phyloP scores from a whole-genome alignment of 371 early-diverging fungal species.

The Choanephora cucurbitarum region DNA sequence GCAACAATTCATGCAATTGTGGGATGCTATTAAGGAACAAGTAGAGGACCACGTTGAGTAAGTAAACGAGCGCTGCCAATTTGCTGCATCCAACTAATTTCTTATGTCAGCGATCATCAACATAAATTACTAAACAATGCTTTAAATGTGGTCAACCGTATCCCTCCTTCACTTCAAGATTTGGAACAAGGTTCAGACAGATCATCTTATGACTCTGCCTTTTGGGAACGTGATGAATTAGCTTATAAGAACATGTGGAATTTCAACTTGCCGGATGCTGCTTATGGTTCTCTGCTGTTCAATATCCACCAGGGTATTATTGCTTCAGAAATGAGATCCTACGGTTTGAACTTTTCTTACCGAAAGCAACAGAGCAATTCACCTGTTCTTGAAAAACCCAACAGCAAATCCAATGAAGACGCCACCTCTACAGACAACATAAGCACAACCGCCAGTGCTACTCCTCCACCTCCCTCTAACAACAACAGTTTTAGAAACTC shows the following conservation, averaged over 20 bases:
- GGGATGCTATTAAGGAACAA: conserved; percentile 61
- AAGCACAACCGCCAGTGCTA: conserved; percentile 20
- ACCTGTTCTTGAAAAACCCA: background rate
- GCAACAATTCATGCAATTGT: conserved; percentile 58
- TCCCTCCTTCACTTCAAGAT: conserved; percentile 40
- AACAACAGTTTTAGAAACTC: conserved; percentile 12
- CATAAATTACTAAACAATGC: conserved; percentile 55
- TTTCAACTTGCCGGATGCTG: conserved; percentile 67
- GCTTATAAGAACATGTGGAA: conserved; percentile 73
- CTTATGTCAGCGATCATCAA: conserved; percentile 49
- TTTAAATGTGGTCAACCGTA: conserved; percentile 56
- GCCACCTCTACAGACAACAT: background rate
- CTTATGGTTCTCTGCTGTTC: conserved; percentile 58
- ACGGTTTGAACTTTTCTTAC: conserved; percentile 64
- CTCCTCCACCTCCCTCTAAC: conserved; percentile 15
- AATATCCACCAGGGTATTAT: conserved; percentile 56
- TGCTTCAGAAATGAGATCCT: conserved; percentile 56
- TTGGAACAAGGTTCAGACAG: conserved; percentile 14
- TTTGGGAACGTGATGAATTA: conserved; percentile 47
- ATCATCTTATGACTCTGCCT: conserved; percentile 9
- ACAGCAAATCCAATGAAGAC: background rate
- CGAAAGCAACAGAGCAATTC: conserved; percentile 35
- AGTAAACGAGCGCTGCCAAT: conserved; percentile 16
- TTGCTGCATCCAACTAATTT: background rate
- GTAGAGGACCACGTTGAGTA: conserved; percentile 64